Conservation (phyloP, 495 filamentous ascomycete genomes). For the Neurospora terricola region DNA sequence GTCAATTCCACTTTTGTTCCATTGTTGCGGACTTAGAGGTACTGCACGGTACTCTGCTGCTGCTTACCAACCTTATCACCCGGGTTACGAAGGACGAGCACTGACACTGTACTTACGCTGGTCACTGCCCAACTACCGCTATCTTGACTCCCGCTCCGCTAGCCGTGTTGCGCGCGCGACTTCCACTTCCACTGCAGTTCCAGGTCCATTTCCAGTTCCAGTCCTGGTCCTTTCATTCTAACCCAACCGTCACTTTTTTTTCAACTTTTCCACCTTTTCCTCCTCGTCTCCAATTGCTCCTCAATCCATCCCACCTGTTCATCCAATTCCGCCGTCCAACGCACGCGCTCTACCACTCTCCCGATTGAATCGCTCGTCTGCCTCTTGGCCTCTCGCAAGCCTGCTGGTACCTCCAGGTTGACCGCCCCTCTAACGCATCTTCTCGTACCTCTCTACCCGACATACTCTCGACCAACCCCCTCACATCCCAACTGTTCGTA, state of each 20-base stretch:
- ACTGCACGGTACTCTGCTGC: neutral
- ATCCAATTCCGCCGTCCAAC: neutral
- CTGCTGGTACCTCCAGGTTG: neutral
- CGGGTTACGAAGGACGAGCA: neutral
- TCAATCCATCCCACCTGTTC: neutral
- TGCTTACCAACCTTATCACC: neutral
- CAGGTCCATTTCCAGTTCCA: constrained; percentile 1
- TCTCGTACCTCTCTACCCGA: neutral
- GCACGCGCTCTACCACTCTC: neutral
- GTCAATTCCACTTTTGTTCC: neutral
- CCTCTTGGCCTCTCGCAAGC: neutral
- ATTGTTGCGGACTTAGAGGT: neutral
- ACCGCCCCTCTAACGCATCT: neutral
- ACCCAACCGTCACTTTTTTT: neutral
- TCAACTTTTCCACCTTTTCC: neutral
- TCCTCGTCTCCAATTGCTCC: neutral
- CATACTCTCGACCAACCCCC: neutral
- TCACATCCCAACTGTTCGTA: neutral
- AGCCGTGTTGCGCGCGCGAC: neutral
- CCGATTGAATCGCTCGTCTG: neutral
- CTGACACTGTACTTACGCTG: neutral
- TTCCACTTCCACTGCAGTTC: neutral
- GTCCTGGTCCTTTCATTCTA: neutral
- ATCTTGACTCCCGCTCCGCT: neutral
- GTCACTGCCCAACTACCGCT: neutral